phyloP scores from a whole-genome alignment of 2,329 filamentous ascomycete species.

The Paecilomyces variotii region DNA sequence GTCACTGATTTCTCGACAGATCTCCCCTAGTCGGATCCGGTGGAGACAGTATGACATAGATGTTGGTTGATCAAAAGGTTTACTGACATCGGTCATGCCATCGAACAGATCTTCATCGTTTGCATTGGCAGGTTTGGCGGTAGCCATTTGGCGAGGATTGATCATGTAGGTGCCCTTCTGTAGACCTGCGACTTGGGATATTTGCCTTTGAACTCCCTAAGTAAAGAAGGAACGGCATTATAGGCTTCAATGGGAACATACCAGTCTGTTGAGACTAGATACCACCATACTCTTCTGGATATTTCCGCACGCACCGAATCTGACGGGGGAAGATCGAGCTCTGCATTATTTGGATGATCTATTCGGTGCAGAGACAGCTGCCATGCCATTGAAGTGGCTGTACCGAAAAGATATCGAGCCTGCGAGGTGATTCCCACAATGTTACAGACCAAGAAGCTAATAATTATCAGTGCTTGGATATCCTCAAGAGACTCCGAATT shows the following conservation, averaged over 20 bases:
- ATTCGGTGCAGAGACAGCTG: too few species aligned
- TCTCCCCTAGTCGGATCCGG: constrained; percentile 24
- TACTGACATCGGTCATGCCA: constrained; percentile 11
- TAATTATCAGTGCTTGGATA: constrained; percentile 29
- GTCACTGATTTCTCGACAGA: constrained; percentile 32
- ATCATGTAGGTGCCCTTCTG: constrained; percentile 31
- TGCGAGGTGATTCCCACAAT: too few species aligned
- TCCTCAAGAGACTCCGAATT: constrained; percentile 25
- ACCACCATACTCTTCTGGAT: constrained; percentile 35
- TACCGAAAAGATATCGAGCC: too few species aligned
- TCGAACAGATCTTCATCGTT: constrained; percentile 28
- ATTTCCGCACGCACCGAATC: constrained; percentile 25
- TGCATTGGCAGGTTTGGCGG: constrained; percentile 27
- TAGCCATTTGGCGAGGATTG: constrained; percentile 30
- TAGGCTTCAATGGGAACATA: constrained; percentile 6
- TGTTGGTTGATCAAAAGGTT: constrained; percentile 21
- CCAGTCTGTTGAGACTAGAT: constrained; percentile 32
- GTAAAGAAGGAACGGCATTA: too few species aligned
- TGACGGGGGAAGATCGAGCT: constrained; percentile 10
- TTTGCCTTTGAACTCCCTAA: too few species aligned
- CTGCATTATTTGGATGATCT: not conserved
- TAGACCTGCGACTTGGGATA: constrained; percentile 13
- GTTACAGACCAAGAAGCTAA: constrained; percentile 17
- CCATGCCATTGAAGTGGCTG: too few species aligned
- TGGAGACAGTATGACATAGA: constrained; percentile 33